Base-by-base conservation (phyloP, 2,329 filamentous ascomycete genomes). In the Ramularia collo-cygni region DNA sequence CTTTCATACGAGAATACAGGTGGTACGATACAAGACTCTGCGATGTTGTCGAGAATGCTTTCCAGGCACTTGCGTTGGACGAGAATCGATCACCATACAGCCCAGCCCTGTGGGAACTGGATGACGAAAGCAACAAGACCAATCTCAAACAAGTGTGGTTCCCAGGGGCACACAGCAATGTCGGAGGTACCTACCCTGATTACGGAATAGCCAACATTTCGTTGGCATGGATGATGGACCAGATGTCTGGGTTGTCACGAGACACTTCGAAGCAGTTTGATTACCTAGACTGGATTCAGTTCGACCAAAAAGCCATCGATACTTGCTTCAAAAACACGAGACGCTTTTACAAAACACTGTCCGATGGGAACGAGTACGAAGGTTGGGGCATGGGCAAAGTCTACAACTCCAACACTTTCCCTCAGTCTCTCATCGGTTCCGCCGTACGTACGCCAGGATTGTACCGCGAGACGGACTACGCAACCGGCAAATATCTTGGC, bases 101-200 rank as follows among this genome's bases (percentile, higher is more conserved):
- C 0, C 73, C 74, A 0, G 71, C 72, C 0, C 55, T 76, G 1
- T 77, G 72, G 72, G 52, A 54, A 37, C 43, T 45, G 29, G 48
- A 51, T 17, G 21, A 24, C 21, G 14, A 44, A 35, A 43, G 44
- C 9, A 51, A 53, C 28, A 48, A 42, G 7, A 62, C 59, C 7
- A 57, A 63, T 17, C 55, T 75, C 18, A 63, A 66, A n/a, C 72
- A 76, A 52, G 68, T 71, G 7, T 76, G 74, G 74, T 76, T 76
- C 40, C 71, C 72, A 0, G 74, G 74, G 8, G 66, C 64, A 18
- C 74, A 77, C 48, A 64, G 66, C 8, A 72, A 75, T 40, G 58
- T 74, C 2, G 73, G 73, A 3, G 73, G 72, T 17, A 68, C 70
- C 0, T 60, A 58, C 21, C 44, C 48, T 5, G 59, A 61, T 18